phyloP scores from a whole-genome alignment of 192 early-diverging fungal genomes.

The Chytriomyces hyalinus region DNA sequence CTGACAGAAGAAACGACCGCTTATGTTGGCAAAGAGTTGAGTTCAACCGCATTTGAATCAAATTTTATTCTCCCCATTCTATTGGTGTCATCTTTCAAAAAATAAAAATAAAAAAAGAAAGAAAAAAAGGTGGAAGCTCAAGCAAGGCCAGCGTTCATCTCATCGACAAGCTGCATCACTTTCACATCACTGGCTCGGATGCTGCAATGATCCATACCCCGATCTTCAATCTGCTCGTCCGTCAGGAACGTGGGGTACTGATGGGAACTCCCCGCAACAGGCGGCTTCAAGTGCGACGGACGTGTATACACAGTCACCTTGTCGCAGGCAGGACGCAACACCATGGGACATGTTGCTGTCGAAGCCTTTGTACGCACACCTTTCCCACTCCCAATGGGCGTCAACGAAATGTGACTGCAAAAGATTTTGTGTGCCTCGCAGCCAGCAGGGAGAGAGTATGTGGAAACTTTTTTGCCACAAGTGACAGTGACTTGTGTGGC shows the following conservation, averaged over 20 bases:
- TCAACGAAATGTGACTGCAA: not conserved
- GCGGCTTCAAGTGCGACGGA: not conserved
- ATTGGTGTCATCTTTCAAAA: no score
- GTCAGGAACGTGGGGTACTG: slow-evolving; percentile 2
- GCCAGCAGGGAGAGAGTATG: not conserved
- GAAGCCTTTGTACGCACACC: no score
- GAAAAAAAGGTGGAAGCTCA: not conserved
- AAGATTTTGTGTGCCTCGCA: not conserved
- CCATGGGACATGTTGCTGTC: not conserved
- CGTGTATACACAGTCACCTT: not conserved
- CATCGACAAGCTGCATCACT: not conserved
- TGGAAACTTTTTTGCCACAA: not conserved
- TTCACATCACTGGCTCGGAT: not conserved
- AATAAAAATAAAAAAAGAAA: no score
- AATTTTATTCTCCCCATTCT: no score
- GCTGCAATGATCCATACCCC: not conserved
- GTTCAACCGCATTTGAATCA: no score
- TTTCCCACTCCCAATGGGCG: not conserved
- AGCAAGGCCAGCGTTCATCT: not conserved
- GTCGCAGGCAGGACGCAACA: not conserved
- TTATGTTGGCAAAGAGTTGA: no score
- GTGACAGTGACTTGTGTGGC: not conserved
- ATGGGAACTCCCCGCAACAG: not conserved
- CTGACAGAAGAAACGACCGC: no score
- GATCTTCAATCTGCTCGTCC: not conserved